These are phyloP conservation scores for Apiospora sp. DNA, from an alignment of 2,329 filamentous ascomycete genomes.

Conservation along the genomic window DNA sequence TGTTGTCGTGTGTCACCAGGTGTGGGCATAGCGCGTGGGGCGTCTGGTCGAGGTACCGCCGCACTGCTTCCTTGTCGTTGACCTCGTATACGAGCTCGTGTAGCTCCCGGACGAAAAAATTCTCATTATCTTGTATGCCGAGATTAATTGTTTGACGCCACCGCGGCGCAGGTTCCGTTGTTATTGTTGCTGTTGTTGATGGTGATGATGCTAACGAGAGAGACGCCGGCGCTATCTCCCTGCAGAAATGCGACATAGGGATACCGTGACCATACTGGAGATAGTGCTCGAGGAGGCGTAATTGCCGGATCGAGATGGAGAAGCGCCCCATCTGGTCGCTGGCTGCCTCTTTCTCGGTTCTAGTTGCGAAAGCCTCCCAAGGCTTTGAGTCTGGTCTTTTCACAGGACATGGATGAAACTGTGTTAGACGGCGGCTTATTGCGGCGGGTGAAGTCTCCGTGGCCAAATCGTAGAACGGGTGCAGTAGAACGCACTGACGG, in stretches of 20 bases:
- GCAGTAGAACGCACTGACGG: not conserved
- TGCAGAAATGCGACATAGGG: not conserved
- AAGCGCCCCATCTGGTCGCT: not conserved
- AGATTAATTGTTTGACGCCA: not conserved
- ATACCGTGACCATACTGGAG: not conserved
- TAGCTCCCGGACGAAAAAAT: not conserved
- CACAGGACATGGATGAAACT: too few relatives aligned
- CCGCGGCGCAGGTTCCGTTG: not conserved
- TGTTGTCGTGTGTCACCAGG: not conserved
- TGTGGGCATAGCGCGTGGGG: not conserved
- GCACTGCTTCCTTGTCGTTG: not conserved
- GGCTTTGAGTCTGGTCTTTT: too few relatives aligned
- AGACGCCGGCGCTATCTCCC: not conserved
- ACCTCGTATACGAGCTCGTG: not conserved
- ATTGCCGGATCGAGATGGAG: not conserved
- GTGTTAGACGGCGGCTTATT: too few relatives aligned
- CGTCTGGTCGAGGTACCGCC: not conserved
- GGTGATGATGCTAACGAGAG: too few relatives aligned
- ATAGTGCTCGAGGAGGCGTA: not conserved
- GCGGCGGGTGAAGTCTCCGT: not conserved
- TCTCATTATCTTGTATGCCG: not conserved
- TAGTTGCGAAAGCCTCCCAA: too few relatives aligned
- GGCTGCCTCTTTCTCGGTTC: too few relatives aligned
- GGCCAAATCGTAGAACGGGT: not conserved
- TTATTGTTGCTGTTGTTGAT: not conserved